Percentiles rank a stretch among this genome's conserved stretches.
Conservation (phyloP, 441 rosid species). For the Aleurites moluccanus region DNA sequence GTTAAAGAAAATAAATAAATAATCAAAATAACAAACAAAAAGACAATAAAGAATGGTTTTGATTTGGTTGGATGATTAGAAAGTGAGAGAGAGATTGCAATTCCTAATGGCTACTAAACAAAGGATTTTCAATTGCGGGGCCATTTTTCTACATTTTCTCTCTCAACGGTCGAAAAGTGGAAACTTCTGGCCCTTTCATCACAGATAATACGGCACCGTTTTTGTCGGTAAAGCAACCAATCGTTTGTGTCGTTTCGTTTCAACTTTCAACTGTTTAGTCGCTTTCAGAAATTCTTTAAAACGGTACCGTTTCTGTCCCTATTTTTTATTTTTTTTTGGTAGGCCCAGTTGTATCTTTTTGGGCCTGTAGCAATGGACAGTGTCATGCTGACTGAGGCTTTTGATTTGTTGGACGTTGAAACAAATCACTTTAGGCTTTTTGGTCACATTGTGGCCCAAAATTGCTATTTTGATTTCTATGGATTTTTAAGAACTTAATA, state of each 20-base stretch:
- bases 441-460: not conserved
- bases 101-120: slow-evolving; percentile 3
- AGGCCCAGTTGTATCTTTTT: not conserved
- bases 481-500: too few species aligned
- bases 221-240: too few species aligned
- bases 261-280: too few species aligned
- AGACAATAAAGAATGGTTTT: not conserved
- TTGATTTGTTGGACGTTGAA: not conserved
- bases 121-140: not conserved
- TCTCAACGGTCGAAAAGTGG: not conserved
- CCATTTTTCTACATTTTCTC: not conserved
- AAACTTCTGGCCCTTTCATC: not conserved
- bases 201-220: not conserved
- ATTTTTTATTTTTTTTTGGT: too few species aligned
- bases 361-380: not conserved
- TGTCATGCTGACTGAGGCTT: not conserved
- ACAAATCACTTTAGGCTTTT: not conserved
- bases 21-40: not conserved
- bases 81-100: not conserved
- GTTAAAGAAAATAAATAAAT: not conserved
- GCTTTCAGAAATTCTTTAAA: not conserved
- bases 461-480: not conserved
- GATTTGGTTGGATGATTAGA: slow-evolving; percentile 9
- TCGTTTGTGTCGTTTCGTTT: too few species aligned
- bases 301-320: not conserved